These are phyloP conservation scores for Capsicum pubescens DNA, from an alignment of 257 asterid genomes.

Conservation along the genomic window DNA sequence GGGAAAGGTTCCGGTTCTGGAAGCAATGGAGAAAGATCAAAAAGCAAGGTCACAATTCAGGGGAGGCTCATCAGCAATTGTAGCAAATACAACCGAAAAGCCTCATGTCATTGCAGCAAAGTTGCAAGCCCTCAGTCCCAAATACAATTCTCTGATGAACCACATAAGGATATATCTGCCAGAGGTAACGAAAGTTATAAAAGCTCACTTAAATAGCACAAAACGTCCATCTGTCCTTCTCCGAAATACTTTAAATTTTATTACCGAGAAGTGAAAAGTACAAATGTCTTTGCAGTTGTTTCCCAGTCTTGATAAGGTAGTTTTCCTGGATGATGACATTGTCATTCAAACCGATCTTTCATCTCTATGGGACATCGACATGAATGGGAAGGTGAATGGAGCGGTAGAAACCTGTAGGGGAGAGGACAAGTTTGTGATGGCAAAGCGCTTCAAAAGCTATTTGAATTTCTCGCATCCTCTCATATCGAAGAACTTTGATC, in stretches of 20 bases:
- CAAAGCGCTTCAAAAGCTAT: constrained; percentile 81
- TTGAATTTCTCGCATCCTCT: constrained; percentile 92
- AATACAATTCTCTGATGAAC: constrained; percentile 90
- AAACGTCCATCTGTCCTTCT: not conserved
- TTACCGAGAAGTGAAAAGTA: constrained; percentile 18
- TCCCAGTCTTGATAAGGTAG: constrained; percentile 85
- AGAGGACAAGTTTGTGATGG: constrained; percentile 85
- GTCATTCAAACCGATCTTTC: constrained; percentile 95
- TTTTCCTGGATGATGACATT: constrained; percentile 90
- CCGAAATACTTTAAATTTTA: not conserved
- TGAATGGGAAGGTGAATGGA: constrained; percentile 93
- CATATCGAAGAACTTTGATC: constrained; percentile 68
- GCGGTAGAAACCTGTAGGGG: constrained; percentile 98
- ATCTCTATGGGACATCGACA: constrained; percentile 88
- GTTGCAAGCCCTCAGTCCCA: constrained; percentile 94
- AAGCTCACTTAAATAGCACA: not conserved
- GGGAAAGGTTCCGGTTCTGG: constrained; percentile 92
- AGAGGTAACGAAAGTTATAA: constrained; percentile 52
- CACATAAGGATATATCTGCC: constrained; percentile 93
- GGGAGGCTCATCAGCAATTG: constrained; percentile 93
- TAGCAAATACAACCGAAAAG: constrained; percentile 77
- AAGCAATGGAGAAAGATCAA: constrained; percentile 98
- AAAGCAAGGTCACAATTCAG: constrained; percentile 77
- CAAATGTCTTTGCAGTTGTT: constrained; percentile 65
- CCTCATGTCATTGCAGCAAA: constrained; percentile 87